phyloP scores from a whole-genome alignment of 805 yeast genomes.

The Metschnikowia picachoensis region DNA sequence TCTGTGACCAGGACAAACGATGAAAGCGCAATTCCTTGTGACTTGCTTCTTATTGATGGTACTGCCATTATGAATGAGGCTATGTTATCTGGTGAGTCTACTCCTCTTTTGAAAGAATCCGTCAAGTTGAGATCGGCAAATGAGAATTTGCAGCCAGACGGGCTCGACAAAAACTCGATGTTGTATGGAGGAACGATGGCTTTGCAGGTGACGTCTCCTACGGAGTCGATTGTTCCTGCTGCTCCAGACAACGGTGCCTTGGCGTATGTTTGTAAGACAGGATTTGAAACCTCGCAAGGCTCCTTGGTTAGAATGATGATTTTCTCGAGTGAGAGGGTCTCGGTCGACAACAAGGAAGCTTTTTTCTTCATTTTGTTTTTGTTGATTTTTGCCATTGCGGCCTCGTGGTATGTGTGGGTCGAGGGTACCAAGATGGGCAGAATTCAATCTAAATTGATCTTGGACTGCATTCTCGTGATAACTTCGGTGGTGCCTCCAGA shows the following conservation, averaged over 20 bases:
- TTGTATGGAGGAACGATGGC: constrained; percentile 96
- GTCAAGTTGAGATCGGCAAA: constrained; percentile 73
- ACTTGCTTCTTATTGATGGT: constrained; percentile 79
- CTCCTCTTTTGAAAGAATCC: constrained; percentile 92
- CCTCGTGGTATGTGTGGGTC: constrained; percentile 97
- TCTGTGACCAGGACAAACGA: constrained; percentile 86
- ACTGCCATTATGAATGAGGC: constrained; percentile 97
- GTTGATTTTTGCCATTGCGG: constrained; percentile 87
- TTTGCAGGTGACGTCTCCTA: constrained; percentile 80
- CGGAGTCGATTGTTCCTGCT: constrained; percentile 44
- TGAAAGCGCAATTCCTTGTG: constrained; percentile 93
- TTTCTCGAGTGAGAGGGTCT: constrained; percentile 92
- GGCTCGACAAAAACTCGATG: constrained; percentile 82
- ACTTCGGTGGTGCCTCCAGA: constrained; percentile 99
- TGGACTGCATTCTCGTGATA: constrained; percentile 92
- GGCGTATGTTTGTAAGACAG: constrained; percentile 87
- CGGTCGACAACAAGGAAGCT: constrained; percentile 94
- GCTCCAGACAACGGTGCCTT: constrained; percentile 93
- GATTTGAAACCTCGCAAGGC: constrained; percentile 98
- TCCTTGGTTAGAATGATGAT: constrained; percentile 96
- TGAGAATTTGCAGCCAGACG: constrained; percentile 69
- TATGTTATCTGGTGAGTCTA: constrained; percentile 97
- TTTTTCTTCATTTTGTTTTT: constrained; percentile 87
- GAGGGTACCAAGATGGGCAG: constrained; percentile 97
- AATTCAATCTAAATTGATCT: constrained; percentile 84